Evolutionary conservation across 169 alveolate genomes (phyloP).

Genomic region (Babesia ovata): DNA sequence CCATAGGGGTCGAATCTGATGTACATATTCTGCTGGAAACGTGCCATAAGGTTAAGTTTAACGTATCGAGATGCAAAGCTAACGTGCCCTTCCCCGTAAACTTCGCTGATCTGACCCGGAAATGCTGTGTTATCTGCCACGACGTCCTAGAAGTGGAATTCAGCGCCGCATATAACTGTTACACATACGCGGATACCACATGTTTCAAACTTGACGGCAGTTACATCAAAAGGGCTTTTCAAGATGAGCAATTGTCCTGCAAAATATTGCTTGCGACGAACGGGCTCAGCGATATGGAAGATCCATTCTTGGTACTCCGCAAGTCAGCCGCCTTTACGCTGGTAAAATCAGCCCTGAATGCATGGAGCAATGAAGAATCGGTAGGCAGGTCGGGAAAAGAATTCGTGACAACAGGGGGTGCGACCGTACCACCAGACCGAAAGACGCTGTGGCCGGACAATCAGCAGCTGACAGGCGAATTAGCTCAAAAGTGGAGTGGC

Average conservation of each 20-base stretch:
- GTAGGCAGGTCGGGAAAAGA: slow-evolving; percentile 36
- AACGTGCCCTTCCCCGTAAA: slow-evolving; percentile 25
- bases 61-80: neutral
- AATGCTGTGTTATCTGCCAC: slow-evolving; percentile 39
- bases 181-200: slow-evolving; percentile 30
- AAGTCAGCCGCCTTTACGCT: slow-evolving; percentile 41
- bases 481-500: slow-evolving; percentile 34
- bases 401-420: slow-evolving; percentile 6
- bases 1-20: slow-evolving; percentile 14
- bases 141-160: slow-evolving; percentile 39
- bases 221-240: slow-evolving; percentile 18
- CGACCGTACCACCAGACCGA: slow-evolving; percentile 6
- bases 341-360: slow-evolving; percentile 10
- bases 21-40: slow-evolving; percentile 2
- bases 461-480: neutral
- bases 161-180: slow-evolving; percentile 19
- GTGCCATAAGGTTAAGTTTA: slow-evolving; percentile 25
- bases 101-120: slow-evolving; percentile 29
- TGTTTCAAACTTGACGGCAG: slow-evolving; percentile 37
- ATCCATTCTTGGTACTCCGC: slow-evolving; percentile 22
- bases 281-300: slow-evolving; percentile 8
- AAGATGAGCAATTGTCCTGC: slow-evolving; percentile 22
- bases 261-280: slow-evolving; percentile 11
- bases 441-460: neutral
- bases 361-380: neutral